These are phyloP conservation scores for Fagopyrum tataricum DNA, from an alignment of 148 eudicot genomes.

Conservation along the genomic window DNA sequence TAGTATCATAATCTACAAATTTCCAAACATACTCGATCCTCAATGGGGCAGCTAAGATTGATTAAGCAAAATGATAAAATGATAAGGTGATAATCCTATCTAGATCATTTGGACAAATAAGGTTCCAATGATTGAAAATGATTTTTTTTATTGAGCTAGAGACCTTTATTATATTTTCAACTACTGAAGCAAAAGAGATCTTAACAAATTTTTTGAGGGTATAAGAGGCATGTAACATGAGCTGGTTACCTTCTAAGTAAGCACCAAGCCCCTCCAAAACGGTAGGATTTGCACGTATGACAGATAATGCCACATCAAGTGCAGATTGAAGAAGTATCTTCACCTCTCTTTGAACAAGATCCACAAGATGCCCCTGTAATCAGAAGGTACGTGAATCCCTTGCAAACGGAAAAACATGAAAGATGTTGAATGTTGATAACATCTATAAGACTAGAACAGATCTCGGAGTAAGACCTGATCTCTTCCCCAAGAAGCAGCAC, in stretches of 20 bases:
- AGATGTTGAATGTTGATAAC: not conserved
- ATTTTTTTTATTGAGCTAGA: not conserved
- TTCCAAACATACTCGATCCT: too few relatives aligned
- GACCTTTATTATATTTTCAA: not conserved
- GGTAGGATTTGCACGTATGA: constrained; percentile 78
- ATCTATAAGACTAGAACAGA: not conserved
- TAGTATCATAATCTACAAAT: not conserved
- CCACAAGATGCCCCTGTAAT: constrained; percentile 78
- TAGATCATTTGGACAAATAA: not conserved
- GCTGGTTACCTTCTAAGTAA: constrained; percentile 67
- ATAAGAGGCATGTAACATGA: not conserved
- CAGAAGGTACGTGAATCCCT: constrained; percentile 16
- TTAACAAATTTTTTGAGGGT: not conserved
- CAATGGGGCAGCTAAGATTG: too few relatives aligned
- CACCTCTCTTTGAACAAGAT: constrained; percentile 89
- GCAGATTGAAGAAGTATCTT: constrained; percentile 75
- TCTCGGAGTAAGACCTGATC: constrained; percentile 51
- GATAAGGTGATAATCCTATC: too few relatives aligned
- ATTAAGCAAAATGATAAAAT: too few relatives aligned
- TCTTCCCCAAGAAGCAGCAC: constrained; percentile 68
- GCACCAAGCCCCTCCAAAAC: constrained; percentile 97
- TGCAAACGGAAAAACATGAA: not conserved
- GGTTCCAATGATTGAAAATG: not conserved
- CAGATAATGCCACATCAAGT: constrained; percentile 74
- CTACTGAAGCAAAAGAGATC: not conserved